phyloP scores from a whole-genome alignment of 768 basidiomycete genomes.

The Kwoniella mangroviensis region DNA sequence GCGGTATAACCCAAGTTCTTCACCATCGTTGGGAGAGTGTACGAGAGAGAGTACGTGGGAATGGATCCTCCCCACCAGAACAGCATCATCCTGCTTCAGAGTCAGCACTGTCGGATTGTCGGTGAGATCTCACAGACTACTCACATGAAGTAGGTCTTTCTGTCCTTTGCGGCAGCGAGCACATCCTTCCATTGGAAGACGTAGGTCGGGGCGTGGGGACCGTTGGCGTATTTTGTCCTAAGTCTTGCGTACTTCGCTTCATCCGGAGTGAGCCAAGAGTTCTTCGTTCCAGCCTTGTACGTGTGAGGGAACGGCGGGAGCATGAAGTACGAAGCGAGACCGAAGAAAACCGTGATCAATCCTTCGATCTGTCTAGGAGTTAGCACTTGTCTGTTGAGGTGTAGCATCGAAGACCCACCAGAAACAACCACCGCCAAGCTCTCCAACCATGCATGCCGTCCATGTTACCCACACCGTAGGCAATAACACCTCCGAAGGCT shows the following conservation, averaged over 20 bases:
- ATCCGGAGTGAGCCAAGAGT: background rate
- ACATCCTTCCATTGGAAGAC: background rate
- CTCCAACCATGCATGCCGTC: background rate
- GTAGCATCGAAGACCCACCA: background rate
- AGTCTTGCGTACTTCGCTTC: background rate
- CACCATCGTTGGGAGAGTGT: background rate
- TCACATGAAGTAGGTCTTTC: conserved; percentile 1
- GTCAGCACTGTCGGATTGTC: too few species aligned
- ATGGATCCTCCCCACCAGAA: background rate
- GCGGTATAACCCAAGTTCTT: background rate
- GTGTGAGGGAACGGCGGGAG: background rate
- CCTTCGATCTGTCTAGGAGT: background rate
- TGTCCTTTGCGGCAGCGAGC: background rate
- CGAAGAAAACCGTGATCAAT: background rate
- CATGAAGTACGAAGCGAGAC: background rate
- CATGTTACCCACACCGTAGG: background rate
- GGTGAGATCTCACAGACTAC: background rate
- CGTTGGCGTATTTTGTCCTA: background rate
- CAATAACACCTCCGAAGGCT: background rate
- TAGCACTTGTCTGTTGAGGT: background rate
- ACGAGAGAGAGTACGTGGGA: background rate
- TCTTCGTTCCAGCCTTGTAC: background rate
- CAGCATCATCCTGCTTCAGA: background rate
- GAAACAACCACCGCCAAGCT: background rate
- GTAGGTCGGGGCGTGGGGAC: background rate